A percentile compares a stretch with the other conserved stretches of the same genome.
These are phyloP conservation scores for Ustilago shanxiensis DNA, from an alignment of 1,284 basidiomycete genomes.

Conservation along the genomic window DNA sequence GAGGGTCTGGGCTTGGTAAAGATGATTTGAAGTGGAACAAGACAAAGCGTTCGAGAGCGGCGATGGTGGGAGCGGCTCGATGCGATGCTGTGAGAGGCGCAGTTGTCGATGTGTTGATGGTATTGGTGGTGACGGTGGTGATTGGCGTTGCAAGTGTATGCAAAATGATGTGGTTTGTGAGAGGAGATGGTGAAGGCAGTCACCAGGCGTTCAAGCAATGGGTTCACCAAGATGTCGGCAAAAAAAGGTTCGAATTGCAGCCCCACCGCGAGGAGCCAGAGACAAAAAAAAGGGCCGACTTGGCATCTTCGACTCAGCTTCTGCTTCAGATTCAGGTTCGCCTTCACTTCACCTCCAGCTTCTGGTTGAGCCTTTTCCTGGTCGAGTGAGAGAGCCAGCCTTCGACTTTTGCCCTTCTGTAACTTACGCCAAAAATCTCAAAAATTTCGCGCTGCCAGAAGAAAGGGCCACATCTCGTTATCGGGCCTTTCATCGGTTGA, in stretches of 20 bases:
- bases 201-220: neutral
- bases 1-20: neutral
- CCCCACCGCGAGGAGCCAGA: neutral
- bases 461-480: neutral
- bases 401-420: too few species aligned
- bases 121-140: neutral
- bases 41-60: slow-evolving; percentile 16
- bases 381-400: too few species aligned
- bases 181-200: neutral
- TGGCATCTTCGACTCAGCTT: slow-evolving; percentile 1
- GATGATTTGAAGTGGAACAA: neutral
- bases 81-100: neutral
- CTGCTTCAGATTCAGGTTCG: neutral
- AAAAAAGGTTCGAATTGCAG: neutral
- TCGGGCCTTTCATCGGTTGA: neutral
- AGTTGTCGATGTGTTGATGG: neutral
- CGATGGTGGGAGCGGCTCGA: neutral
- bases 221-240: slow-evolving; percentile 6
- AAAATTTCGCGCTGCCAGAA: slow-evolving; percentile 10
- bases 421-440: neutral
- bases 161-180: neutral
- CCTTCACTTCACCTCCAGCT: too few species aligned
- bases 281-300: neutral
- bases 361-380: too few species aligned
- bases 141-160: slow-evolving; percentile 2